Conservation (phyloP, 768 basidiomycete genomes). For the Pholiota conissans region DNA sequence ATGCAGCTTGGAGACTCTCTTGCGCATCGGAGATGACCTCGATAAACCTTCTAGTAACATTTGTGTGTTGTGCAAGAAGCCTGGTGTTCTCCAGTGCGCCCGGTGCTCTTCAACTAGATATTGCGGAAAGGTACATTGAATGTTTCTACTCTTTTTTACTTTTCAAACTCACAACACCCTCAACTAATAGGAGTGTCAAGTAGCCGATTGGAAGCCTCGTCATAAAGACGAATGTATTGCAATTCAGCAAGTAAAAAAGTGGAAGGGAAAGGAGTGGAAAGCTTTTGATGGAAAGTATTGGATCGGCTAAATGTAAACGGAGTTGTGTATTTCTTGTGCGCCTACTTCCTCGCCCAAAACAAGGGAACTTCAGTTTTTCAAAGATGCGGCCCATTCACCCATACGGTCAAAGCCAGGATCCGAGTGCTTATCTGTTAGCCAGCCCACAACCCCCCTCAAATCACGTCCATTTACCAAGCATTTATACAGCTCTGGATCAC, state of each 20-base stretch:
- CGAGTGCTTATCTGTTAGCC: neutral
- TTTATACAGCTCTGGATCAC: neutral
- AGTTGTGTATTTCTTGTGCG: too few species aligned
- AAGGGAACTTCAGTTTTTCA: too few species aligned
- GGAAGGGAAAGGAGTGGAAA: slow-evolving; percentile 26
- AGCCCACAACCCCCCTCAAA: neutral
- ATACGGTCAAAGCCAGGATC: neutral
- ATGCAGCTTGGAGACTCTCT: slow-evolving; percentile 18
- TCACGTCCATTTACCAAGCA: neutral
- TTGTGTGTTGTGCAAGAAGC: slow-evolving; percentile 16
- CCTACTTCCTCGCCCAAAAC: too few species aligned
- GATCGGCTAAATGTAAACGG: neutral
- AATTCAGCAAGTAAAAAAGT: slow-evolving; percentile 20
- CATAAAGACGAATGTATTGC: slow-evolving; percentile 28
- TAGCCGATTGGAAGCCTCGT: slow-evolving; percentile 17
- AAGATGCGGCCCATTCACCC: too few species aligned
- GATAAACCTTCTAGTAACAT: neutral
- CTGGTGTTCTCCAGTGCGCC: slow-evolving; percentile 12
- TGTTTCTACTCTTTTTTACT: neutral
- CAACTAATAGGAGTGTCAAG: slow-evolving; percentile 23
- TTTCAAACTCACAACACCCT: neutral
- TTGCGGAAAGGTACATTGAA: slow-evolving; percentile 22
- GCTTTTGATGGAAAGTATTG: slow-evolving; percentile 17
- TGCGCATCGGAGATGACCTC: slow-evolving; percentile 17
- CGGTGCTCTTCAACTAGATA: slow-evolving; percentile 18